A percentile compares a stretch with the other conserved stretches of the same genome.
Evolutionary conservation across 2,329 filamentous ascomycete genomes (phyloP).

Genomic region (Aspergillus brasiliensis): DNA sequence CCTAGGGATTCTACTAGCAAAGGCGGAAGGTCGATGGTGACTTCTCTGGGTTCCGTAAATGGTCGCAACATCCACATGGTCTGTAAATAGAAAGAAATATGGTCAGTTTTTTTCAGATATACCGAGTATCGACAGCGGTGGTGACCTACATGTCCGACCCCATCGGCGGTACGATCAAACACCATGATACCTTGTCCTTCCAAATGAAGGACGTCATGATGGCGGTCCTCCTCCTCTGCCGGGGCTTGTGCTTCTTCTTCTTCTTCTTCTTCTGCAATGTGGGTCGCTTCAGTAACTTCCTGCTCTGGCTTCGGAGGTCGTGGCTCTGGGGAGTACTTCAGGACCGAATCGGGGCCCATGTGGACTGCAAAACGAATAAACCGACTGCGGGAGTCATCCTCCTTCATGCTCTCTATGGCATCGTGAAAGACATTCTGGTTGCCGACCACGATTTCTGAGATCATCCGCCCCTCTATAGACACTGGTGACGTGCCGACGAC

Average conservation of each 20-base stretch:
- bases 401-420: conserved; percentile 83
- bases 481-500: conserved; percentile 80
- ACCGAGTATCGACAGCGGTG: not conserved
- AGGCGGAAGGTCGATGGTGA: conserved; percentile 90
- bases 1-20: conserved; percentile 91
- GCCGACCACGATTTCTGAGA: conserved; percentile 78
- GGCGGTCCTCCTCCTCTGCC: conserved; percentile 42
- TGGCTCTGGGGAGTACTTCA: conserved; percentile 51
- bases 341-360: conserved; percentile 69
- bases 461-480: conserved; percentile 72
- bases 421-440: conserved; percentile 80
- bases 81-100: conserved; percentile 48
- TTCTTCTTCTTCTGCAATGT: conserved; percentile 32
- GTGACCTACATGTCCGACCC: conserved; percentile 80
- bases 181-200: conserved; percentile 99
- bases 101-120: conserved; percentile 27
- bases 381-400: conserved; percentile 89
- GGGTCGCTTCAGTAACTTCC: conserved; percentile 15
- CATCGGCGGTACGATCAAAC: conserved; percentile 83
- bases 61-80: conserved; percentile 99
- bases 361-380: conserved; percentile 79
- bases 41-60: conserved; percentile 82
- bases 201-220: conserved; percentile 68
- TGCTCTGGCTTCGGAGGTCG: conserved; percentile 25
- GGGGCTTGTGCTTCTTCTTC: conserved; percentile 39